A percentile compares a stretch with the other conserved stretches of the same genome.
These are phyloP conservation scores for Claviceps sorghi DNA, from an alignment of 2,329 filamentous ascomycete species.

Conservation along the genomic window DNA sequence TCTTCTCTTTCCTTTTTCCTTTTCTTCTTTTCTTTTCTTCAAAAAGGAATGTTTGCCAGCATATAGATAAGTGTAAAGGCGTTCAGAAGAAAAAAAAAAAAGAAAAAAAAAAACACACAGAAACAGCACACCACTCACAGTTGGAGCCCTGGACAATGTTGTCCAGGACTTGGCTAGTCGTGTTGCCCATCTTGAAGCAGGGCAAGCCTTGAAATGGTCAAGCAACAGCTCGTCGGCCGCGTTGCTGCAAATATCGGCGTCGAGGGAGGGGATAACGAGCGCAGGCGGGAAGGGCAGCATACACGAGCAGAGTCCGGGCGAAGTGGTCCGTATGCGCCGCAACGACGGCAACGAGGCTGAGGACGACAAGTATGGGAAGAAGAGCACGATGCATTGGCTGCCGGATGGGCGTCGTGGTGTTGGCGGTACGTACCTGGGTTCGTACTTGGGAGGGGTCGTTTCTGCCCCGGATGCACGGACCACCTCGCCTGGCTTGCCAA, in stretches of 20 bases:
- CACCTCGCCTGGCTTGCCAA: neutral
- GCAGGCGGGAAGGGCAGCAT: neutral
- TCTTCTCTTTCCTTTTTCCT: too few species aligned
- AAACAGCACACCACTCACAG: constrained; percentile 40
- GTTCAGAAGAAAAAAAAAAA: neutral
- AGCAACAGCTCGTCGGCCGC: neutral
- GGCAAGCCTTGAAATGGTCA: neutral
- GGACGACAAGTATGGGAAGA: too few species aligned
- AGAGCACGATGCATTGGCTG: too few species aligned
- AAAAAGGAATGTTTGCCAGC: too few species aligned
- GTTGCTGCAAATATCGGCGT: neutral
- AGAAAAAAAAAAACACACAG: constrained; percentile 1
- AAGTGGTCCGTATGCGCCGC: neutral
- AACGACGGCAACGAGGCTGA: too few species aligned
- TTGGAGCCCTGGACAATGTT: constrained; percentile 94
- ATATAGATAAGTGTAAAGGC: too few species aligned
- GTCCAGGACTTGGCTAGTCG: constrained; percentile 65
- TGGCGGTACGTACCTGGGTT: too few species aligned
- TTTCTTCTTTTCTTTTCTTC: too few species aligned
- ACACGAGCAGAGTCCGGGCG: too few species aligned
- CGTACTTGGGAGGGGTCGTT: neutral
- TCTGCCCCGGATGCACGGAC: constrained; percentile 8
- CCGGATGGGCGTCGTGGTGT: too few species aligned
- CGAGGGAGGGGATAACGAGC: neutral
- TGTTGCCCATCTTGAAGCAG: constrained; percentile 47